These are phyloP conservation scores for Phytophthora aleatoria DNA, from an alignment of 352 stramenopile species.

Conservation along the genomic window DNA sequence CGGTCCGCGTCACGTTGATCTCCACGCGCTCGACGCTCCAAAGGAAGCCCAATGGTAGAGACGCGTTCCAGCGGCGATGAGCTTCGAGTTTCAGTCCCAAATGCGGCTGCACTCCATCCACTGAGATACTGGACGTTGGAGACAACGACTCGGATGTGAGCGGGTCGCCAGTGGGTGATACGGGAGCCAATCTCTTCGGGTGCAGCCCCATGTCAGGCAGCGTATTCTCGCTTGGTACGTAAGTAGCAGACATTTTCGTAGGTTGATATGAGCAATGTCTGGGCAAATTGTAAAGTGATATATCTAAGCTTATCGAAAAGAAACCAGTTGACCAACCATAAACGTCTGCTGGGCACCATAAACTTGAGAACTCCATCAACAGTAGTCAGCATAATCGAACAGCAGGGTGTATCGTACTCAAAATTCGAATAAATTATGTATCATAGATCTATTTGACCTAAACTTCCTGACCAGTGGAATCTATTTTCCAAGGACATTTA, in stretches of 20 bases:
- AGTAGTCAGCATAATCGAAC: neutral
- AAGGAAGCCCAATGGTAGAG: conserved; percentile 39
- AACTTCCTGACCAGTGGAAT: neutral
- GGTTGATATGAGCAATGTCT: neutral
- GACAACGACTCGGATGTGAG: neutral
- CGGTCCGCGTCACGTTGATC: conserved; percentile 36
- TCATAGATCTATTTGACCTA: neutral
- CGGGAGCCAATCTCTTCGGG: conserved; percentile 11
- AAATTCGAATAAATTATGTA: neutral
- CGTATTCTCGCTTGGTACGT: neutral
- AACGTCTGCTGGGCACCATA: conserved; percentile 8
- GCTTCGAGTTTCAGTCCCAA: conserved; percentile 34
- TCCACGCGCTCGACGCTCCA: conserved; percentile 47
- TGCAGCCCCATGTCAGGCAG: conserved; percentile 3
- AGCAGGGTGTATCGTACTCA: neutral
- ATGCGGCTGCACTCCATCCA: conserved; percentile 10
- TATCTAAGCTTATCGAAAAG: neutral
- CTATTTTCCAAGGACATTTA: neutral
- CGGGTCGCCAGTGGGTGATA: conserved; percentile 14
- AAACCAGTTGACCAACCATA: neutral
- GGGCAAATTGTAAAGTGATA: conserved; percentile 10
- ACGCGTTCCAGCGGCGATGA: conserved; percentile 30
- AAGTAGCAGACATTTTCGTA: neutral
- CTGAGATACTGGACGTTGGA: neutral
- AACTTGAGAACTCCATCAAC: conserved; percentile 3